A percentile compares a stretch with the other conserved stretches of the same genome.
Conservation (phyloP, 1,139 yeast genomes). For the Debaryomyces fabryi region DNA sequence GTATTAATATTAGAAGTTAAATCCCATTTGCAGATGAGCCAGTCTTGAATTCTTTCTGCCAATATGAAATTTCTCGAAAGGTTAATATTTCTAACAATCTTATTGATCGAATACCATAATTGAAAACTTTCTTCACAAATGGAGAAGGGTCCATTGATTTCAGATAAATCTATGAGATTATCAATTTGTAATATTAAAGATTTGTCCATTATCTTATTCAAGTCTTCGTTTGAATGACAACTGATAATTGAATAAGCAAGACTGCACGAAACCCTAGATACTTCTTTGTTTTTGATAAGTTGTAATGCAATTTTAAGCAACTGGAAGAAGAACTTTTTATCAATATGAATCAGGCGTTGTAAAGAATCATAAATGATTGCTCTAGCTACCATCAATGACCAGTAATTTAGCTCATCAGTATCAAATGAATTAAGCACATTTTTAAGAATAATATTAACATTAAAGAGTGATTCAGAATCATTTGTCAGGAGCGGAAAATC, state of each 20-base stretch:
- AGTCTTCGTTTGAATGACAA: slow-evolving; percentile 14
- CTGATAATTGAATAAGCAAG: slow-evolving; percentile 21
- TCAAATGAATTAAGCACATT: slow-evolving; percentile 27
- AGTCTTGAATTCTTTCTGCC: slow-evolving; percentile 37
- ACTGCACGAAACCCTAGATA: slow-evolving; percentile 24
- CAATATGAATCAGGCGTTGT: background rate
- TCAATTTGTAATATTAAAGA: slow-evolving; percentile 48
- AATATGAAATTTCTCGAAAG: slow-evolving; percentile 20
- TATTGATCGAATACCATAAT: slow-evolving; percentile 55
- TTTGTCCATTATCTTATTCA: slow-evolving; percentile 32
- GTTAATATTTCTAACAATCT: slow-evolving; percentile 36
- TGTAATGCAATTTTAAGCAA: slow-evolving; percentile 48
- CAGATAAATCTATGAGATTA: slow-evolving; percentile 54
- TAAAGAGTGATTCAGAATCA: slow-evolving; percentile 7
- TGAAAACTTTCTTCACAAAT: slow-evolving; percentile 49
- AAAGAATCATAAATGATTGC: slow-evolving; percentile 21
- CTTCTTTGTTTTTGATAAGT: slow-evolving; percentile 38
- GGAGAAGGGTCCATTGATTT: slow-evolving; percentile 58
- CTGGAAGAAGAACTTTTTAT: slow-evolving; percentile 16
- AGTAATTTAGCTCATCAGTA: slow-evolving; percentile 25
- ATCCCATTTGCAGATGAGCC: slow-evolving; percentile 53
- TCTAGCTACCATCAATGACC: slow-evolving; percentile 40
- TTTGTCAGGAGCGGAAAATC: slow-evolving; percentile 5
- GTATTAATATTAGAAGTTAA: background rate
- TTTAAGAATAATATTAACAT: slow-evolving; percentile 18